Base-by-base conservation (phyloP, 208 protist species). In the Angomonas ambiguus region DNA sequence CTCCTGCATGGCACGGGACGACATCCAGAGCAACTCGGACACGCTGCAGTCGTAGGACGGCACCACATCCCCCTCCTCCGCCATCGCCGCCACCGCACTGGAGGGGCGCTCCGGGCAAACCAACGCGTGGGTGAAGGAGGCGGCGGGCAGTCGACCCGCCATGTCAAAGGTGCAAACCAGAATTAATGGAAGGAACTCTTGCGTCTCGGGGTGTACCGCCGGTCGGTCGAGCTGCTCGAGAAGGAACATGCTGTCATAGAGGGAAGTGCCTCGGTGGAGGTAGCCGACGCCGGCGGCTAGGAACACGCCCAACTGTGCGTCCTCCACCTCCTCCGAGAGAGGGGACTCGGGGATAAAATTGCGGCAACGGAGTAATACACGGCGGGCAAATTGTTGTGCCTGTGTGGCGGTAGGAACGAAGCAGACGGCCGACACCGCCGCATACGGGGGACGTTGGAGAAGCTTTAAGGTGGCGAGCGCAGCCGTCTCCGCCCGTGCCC, bases 81-180 rank as follows among this genome's bases (percentile, higher is more conserved):
- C n/a, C 49, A 28, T 8, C 49, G 18, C n/a, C 11, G 38, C 8
- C 38, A 45, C 11, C 16, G 11, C 38, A 16, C 38, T 16, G 2
- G 68, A 49, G 11, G 82, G 55, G 16, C 85, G 82, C 74, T 94
- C 85, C 45, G 74, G 74, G 72, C 87, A 93, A 1, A 96, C 72
- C 48, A 96, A 74, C 10, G 77, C 80, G 49, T 80, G 81, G 4
- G 63, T 70, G 66, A 92, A 94, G 13, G 80, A 38, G 28, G 83
- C 85, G 53, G 87, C 91, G 10, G 87, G 87, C 16, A 96, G 77
- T 2, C 91, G 80, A 76, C 82, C 91, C 24, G 87, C 81, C 6
- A 83, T 71, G 58, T 94, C 87, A 56, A 91, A 93, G 42, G 76
- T 71, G 65, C 86, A 91, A 6, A 93, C 87, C 35, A 95, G 73